Evolutionary conservation across 345 rosid species (phyloP), one percentile per base, ranked within the genome.

Genomic region (Passiflora organensis): DNA sequence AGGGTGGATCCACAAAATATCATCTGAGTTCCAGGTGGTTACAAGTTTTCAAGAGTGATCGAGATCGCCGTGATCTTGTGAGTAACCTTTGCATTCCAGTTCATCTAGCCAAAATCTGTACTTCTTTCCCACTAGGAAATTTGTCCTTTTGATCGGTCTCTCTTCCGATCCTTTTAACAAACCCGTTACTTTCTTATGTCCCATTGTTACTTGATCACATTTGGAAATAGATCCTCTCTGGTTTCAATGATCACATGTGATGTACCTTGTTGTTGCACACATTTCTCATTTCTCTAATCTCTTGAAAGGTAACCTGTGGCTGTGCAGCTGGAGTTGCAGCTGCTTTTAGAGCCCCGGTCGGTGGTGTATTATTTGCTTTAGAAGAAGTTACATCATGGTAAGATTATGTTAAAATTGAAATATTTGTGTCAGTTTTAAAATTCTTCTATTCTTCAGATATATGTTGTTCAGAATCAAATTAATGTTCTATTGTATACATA

Each of bases 321-420:
- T 89, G 96, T 84, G 96, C 99, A 64, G 94, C 99, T 66, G 96
- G 99, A 65, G 96, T 91, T 63, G 88, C 96, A 65, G 99, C 96
- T 43, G 99, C 96, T 57, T 93, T 93, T 82, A 84, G 99, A 84
- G 95, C 99, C 73, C 96, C 95, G 4, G 95, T 93, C 74, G 99
- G 99, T n/a, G 99, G 99, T 51, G 96, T 93, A 57, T 72, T 93
- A 52, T 93, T 93, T 82, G 95, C 99, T 6, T 65, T 93, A 66
- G 99, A 93, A 74, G 99, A 93, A 80, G 96, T 86, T 66, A 86
- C 99, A 48, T 89, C 99, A 32, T 93, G 99, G 99, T 89, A 81
- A 51, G 76, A 32, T 28, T 39, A 4, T 48, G 62, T 38, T 57
- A 41, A 59, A 56, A 47, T 62, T 23, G 32, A 17, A 19, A 12